Percentiles rank a stretch among this genome's conserved stretches.
Conservation (phyloP, 768 basidiomycete species). For the Clitopilus passeckerianus region DNA sequence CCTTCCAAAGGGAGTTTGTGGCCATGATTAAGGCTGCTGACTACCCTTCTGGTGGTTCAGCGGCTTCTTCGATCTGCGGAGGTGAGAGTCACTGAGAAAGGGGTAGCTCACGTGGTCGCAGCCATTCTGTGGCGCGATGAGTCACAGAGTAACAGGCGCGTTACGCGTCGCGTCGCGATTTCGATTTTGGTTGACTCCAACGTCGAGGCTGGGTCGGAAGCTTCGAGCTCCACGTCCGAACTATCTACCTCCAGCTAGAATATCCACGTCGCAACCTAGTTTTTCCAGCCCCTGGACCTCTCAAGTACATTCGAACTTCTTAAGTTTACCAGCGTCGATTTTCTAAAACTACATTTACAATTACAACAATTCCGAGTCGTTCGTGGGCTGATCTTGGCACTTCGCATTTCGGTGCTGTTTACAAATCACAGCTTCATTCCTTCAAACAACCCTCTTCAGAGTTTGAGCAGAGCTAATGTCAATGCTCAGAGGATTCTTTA, state of each 20-base stretch:
- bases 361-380: too few species aligned
- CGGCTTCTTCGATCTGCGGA: background rate
- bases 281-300: too few species aligned
- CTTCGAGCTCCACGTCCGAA: too few species aligned
- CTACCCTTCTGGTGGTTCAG: background rate
- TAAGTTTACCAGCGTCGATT: too few species aligned
- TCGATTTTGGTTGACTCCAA: too few species aligned
- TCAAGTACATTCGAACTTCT: too few species aligned
- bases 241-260: too few species aligned
- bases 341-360: too few species aligned
- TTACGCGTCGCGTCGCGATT: background rate
- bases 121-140: background rate
- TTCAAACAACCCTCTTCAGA: background rate
- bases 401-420: too few species aligned
- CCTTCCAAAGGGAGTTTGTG: conserved; percentile 40
- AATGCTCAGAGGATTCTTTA: background rate
- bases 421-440: background rate
- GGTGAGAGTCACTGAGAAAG: background rate
- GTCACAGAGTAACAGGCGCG: background rate
- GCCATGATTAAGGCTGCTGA: background rate
- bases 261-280: too few species aligned
- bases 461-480: background rate
- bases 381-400: too few species aligned
- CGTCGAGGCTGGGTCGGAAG: too few species aligned
- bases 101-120: background rate